phyloP scores from a whole-genome alignment of 257 asterid genomes.

The Phtheirospermum japonicum region DNA sequence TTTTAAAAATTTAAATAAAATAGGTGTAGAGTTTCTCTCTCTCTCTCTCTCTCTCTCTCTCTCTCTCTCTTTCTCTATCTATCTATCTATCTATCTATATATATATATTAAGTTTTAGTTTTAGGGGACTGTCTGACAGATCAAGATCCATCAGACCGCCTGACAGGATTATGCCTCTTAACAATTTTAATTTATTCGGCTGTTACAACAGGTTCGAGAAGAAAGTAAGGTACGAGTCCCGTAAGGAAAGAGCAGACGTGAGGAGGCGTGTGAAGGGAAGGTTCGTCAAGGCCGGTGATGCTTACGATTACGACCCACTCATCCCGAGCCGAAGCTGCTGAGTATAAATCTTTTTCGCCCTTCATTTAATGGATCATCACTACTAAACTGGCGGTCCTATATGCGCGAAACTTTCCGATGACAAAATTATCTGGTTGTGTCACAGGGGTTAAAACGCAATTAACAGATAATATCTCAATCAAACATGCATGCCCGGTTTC shows the following conservation, averaged over 20 bases:
- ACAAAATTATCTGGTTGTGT: constrained; percentile 22
- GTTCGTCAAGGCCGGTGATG: constrained; percentile 91
- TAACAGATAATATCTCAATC: constrained; percentile 13
- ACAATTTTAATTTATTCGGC: background rate
- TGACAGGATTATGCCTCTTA: background rate
- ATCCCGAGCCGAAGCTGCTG: constrained; percentile 68
- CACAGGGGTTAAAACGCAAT: constrained; percentile 20
- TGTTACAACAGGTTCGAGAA: constrained; percentile 61
- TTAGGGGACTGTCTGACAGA: no score
- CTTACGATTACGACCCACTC: constrained; percentile 84
- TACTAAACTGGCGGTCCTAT: constrained; percentile 12
- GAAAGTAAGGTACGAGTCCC: constrained; percentile 88
- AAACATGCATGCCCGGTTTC: constrained; percentile 13
- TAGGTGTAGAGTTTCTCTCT: no score
- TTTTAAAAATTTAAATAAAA: no score
- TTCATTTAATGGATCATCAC: background rate
- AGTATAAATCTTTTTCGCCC: constrained; percentile 24
- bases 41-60: no score
- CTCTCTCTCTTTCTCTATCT: no score
- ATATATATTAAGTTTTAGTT: no score
- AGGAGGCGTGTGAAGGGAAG: constrained; percentile 96
- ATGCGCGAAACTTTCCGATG: constrained; percentile 21
- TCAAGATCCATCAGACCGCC: no score
- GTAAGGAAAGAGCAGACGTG: constrained; percentile 96
- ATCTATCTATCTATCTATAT: no score